A percentile compares a stretch with the other conserved stretches of the same genome.
phyloP scores from a whole-genome alignment of 768 basidiomycete species.

The Lentinula sp. region DNA sequence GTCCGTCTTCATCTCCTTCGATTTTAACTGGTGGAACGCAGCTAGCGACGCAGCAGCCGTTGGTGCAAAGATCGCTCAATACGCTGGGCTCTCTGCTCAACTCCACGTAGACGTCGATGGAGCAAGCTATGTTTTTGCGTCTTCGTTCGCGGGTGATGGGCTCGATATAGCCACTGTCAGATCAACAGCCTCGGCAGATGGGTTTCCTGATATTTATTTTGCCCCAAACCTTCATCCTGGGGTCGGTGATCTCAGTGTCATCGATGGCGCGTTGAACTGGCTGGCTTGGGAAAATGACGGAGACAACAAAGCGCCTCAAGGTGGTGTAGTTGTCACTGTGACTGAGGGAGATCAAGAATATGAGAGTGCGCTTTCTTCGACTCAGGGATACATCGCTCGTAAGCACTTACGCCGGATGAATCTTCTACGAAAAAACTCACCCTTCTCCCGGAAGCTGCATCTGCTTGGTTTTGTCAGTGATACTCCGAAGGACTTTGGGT shows the following conservation, averaged over 20 bases:
- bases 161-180: slow-evolving; percentile 9
- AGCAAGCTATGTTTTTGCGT: slow-evolving; percentile 28
- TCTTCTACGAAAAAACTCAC: too few relatives aligned
- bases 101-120: slow-evolving; percentile 19
- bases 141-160: slow-evolving; percentile 40
- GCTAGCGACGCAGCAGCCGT: slow-evolving; percentile 19
- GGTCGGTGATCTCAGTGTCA: slow-evolving; percentile 7
- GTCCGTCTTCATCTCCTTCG: slow-evolving; percentile 32
- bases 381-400: slow-evolving; percentile 16
- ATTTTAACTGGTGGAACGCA: slow-evolving; percentile 19
- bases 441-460: slow-evolving; percentile 21
- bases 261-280: slow-evolving; percentile 16
- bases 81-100: slow-evolving; percentile 31
- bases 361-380: slow-evolving; percentile 1
- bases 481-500: neutral
- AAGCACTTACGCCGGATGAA: neutral
- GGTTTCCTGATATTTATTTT: slow-evolving; percentile 7
- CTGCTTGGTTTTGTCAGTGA: slow-evolving; percentile 42
- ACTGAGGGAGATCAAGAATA: slow-evolving; percentile 9
- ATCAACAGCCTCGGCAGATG: slow-evolving; percentile 6
- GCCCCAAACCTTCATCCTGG: slow-evolving; percentile 15
- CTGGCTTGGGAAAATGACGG: slow-evolving; percentile 13
- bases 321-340: slow-evolving; percentile 7
- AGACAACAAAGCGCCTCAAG: slow-evolving; percentile 12
- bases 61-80: slow-evolving; percentile 29